Evolutionary conservation across 805 yeast species (phyloP).

Genomic region (Saccharomycopsis sp.): DNA sequence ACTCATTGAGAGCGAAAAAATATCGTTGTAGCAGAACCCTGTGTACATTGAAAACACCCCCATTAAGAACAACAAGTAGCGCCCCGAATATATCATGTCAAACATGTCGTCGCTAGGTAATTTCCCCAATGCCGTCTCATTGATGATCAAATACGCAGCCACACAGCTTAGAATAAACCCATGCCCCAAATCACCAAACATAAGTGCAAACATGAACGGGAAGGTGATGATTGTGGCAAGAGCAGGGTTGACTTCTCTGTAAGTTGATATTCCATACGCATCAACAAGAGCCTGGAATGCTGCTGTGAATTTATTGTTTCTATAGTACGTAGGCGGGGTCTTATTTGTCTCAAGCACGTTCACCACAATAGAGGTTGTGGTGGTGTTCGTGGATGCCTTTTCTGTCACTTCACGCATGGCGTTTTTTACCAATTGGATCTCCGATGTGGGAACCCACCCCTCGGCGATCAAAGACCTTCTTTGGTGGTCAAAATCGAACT

Average conservation of each 20-base stretch:
- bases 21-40: slow-evolving; percentile 88
- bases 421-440: slow-evolving; percentile 55
- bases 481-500: slow-evolving; percentile 73
- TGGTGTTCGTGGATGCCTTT: slow-evolving; percentile 27
- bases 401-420: slow-evolving; percentile 62
- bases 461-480: slow-evolving; percentile 87
- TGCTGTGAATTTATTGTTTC: slow-evolving; percentile 87
- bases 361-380: slow-evolving; percentile 38
- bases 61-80: slow-evolving; percentile 88
- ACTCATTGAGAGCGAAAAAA: slow-evolving; percentile 87
- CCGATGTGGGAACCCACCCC: slow-evolving; percentile 92
- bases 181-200: slow-evolving; percentile 99
- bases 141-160: slow-evolving; percentile 61
- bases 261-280: slow-evolving; percentile 89
- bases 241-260: slow-evolving; percentile 94
- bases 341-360: slow-evolving; percentile 64
- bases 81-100: slow-evolving; percentile 92
- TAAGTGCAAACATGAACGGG: slow-evolving; percentile 97
- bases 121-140: slow-evolving; percentile 66
- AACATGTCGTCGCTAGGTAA: slow-evolving; percentile 76
- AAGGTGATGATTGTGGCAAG: slow-evolving; percentile 90
- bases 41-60: slow-evolving; percentile 94
- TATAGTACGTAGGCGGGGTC: slow-evolving; percentile 91
- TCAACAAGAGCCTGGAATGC: slow-evolving; percentile 94
- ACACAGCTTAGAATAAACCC: slow-evolving; percentile 77